Evolutionary conservation across 2,329 filamentous ascomycete genomes (phyloP), one percentile per base, ranked within the genome.

Genomic region (Cyphellophora europaea): DNA sequence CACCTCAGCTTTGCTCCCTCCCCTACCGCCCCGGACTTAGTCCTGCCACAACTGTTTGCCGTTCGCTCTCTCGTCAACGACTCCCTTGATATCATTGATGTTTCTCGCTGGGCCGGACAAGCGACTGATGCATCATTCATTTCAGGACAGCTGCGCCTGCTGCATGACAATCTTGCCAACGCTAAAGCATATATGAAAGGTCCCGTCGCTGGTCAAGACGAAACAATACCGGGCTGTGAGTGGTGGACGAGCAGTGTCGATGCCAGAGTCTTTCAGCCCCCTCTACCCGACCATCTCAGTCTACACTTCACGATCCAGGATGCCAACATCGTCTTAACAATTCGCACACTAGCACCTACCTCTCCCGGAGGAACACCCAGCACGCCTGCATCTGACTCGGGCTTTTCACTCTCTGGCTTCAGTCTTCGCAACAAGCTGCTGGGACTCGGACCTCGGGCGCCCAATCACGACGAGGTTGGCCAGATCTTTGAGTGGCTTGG

Each of bases 381-480:
- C 75, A 67, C 58, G 70, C 44, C 76, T 55, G 13, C 30, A 6
- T 80, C 77, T 52, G 84, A 74, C 41, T 72, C 71, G 43, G 87
- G 73, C 47, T 86, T 80, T 42, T 69, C 67, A 1, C 53, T 69
- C 25, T 67, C 66, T 6, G 69, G 70, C 11, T 73, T 79, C 49
- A 72, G 68, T 40, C 53, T 79, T 31, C 66, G 74, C 33, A 71
- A 76, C 39, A 64, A 70, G 14, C 55, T 80, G 8, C 63, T 67
- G 37, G 65, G 64, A 2, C 39, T 53, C 4, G 45, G 36, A 19
- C 49, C 53, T 30, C 55, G 53, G 33, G 67, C 77, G 12, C 66
- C 79, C 2, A 77, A 79, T 47, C 82, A 88, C 55, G 82, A 88
- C 57, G 89, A 96, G 59, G 77, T 79, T 44, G 82, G 89, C 41